Percentiles rank a stretch among this genome's conserved stretches.
Conservation (phyloP, 2,329 filamentous ascomycete species). For the Periconia digitata region DNA sequence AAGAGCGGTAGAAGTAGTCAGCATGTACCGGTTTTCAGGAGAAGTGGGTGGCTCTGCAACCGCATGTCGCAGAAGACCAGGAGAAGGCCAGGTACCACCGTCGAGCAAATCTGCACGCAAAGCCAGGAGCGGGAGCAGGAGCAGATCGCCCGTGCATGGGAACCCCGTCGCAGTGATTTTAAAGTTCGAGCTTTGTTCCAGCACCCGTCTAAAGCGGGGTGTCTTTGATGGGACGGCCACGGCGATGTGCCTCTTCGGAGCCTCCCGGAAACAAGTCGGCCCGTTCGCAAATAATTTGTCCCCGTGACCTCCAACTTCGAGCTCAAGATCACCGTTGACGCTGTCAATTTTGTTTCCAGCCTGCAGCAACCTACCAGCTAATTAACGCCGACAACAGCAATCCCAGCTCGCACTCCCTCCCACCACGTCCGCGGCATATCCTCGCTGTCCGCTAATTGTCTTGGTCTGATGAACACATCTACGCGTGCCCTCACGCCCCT, state of each 20-base stretch:
- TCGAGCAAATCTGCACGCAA: too few species aligned
- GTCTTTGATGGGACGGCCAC: slow-evolving; percentile 5
- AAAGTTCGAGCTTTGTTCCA: slow-evolving; percentile 12
- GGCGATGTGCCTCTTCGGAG: slow-evolving; percentile 1
- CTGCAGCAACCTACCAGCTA: too few species aligned
- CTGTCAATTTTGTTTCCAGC: too few species aligned
- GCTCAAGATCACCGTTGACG: neutral
- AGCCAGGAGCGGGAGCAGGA: neutral
- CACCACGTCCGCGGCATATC: neutral
- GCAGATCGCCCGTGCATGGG: neutral
- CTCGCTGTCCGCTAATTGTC: neutral
- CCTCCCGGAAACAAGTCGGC: neutral
- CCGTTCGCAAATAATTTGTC: neutral
- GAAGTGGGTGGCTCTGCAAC: neutral
- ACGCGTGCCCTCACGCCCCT: slow-evolving; percentile 27
- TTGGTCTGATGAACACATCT: slow-evolving; percentile 23
- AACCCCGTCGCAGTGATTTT: neutral
- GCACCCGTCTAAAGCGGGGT: too few species aligned
- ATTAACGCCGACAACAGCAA: neutral
- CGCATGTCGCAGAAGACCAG: neutral
- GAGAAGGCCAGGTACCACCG: too few species aligned
- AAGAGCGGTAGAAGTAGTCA: neutral
- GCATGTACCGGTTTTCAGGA: neutral
- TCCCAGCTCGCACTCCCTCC: neutral
- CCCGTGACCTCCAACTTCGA: neutral